These are phyloP conservation scores for Ricinus communis DNA, from an alignment of 345 rosid species.

Conservation along the genomic window DNA sequence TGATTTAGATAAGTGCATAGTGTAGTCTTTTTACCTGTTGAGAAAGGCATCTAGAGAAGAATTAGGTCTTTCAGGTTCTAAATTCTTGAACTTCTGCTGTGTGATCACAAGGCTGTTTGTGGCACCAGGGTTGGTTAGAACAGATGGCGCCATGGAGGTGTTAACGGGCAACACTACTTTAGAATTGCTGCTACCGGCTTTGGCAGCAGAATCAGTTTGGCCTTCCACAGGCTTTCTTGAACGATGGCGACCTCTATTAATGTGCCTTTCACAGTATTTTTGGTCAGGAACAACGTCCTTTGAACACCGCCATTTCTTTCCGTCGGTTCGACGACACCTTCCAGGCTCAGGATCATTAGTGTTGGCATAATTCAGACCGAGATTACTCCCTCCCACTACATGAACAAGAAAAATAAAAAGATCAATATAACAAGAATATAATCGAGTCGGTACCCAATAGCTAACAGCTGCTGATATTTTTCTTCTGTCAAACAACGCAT, in stretches of 20 bases:
- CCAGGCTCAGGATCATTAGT: slow-evolving; percentile 65
- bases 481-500: too few species aligned
- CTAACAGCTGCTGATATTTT: too few species aligned
- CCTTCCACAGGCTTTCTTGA: slow-evolving; percentile 87
- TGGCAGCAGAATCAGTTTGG: slow-evolving; percentile 33
- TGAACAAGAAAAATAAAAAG: background rate
- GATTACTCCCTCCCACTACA: slow-evolving; percentile 55
- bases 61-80: slow-evolving; percentile 33
- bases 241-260: slow-evolving; percentile 83
- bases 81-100: slow-evolving; percentile 35
- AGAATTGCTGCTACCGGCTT: slow-evolving; percentile 30
- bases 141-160: slow-evolving; percentile 27
- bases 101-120: slow-evolving; percentile 31
- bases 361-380: slow-evolving; percentile 38
- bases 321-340: slow-evolving; percentile 78
- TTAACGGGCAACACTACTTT: slow-evolving; percentile 39
- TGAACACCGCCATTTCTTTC: slow-evolving; percentile 88
- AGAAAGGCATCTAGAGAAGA: slow-evolving; percentile 26
- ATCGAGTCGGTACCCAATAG: too few species aligned
- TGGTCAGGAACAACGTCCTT: slow-evolving; percentile 73
- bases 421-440: too few species aligned
- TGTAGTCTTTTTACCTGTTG: slow-evolving; percentile 19
- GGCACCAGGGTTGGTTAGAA: slow-evolving; percentile 32
- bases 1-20: background rate
- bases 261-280: slow-evolving; percentile 79